These are phyloP conservation scores for Cucumis hystrix DNA, from an alignment of 306 rosid genomes.

Conservation along the genomic window DNA sequence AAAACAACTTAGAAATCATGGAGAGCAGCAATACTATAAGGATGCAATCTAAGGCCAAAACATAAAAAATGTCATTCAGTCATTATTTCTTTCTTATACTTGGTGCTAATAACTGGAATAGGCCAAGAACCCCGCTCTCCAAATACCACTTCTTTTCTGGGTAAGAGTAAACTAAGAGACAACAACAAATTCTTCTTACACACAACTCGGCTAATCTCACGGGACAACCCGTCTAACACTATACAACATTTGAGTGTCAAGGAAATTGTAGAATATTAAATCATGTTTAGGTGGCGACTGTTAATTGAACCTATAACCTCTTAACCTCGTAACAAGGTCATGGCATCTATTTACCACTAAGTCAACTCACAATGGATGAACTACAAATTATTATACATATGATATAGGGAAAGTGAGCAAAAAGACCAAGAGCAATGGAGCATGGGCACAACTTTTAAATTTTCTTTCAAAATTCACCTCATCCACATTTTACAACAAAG, in stretches of 20 bases:
- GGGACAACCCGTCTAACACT: too few species aligned
- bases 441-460: background rate
- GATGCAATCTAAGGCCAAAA: background rate
- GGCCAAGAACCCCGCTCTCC: background rate
- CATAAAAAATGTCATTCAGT: background rate
- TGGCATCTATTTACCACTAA: too few species aligned
- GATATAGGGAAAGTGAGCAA: background rate
- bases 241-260: too few species aligned
- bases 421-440: background rate
- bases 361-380: too few species aligned
- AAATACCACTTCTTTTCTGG: background rate
- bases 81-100: background rate
- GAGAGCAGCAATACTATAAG: constrained; percentile 6
- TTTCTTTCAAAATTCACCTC: background rate
- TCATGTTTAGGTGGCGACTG: too few species aligned
- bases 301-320: too few species aligned
- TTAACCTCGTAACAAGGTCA: too few species aligned
- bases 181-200: background rate
- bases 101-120: background rate
- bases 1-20: background rate
- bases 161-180: background rate
- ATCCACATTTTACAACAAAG: background rate
- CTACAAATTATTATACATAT: background rate
- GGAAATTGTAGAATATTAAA: too few species aligned
- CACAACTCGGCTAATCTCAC: background rate